Conservation (phyloP, 495 filamentous ascomycete species). For the Pseudoneurospora amorphoporcata region DNA sequence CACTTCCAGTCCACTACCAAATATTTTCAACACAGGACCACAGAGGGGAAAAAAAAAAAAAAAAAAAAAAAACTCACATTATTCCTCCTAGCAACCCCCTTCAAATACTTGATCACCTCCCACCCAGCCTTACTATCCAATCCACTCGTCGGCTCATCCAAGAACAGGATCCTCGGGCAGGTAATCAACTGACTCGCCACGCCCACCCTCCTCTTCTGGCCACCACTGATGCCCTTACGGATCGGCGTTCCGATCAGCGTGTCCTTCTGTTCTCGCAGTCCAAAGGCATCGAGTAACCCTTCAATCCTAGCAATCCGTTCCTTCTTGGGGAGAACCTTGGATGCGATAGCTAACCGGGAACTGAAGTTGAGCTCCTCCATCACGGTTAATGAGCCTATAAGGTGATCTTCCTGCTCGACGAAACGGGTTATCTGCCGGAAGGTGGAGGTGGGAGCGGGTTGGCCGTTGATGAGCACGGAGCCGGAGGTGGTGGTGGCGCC, state of each 20-base stretch:
- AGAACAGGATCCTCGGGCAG: slow-evolving; percentile 63
- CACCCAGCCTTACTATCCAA: slow-evolving; percentile 71
- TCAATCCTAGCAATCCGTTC: slow-evolving; percentile 75
- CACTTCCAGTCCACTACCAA: slow-evolving; percentile 19
- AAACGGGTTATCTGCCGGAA: slow-evolving; percentile 52
- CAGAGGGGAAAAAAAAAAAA: slow-evolving; percentile 41
- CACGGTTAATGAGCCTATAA: slow-evolving; percentile 70
- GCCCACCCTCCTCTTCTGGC: slow-evolving; percentile 69
- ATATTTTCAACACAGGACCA: not conserved
- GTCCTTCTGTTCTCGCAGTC: slow-evolving; percentile 57
- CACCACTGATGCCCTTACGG: slow-evolving; percentile 67
- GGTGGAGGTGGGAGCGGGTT: slow-evolving; percentile 18
- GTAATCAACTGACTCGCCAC: slow-evolving; percentile 74
- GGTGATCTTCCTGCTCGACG: slow-evolving; percentile 78
- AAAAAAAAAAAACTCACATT: slow-evolving; percentile 53
- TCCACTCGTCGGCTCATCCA: slow-evolving; percentile 76
- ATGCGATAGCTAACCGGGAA: slow-evolving; percentile 56
- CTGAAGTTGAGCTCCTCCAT: slow-evolving; percentile 68
- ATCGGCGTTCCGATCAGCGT: slow-evolving; percentile 69
- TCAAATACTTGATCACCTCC: slow-evolving; percentile 72
- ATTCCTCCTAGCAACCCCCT: slow-evolving; percentile 53
- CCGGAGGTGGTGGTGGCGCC: slow-evolving; percentile 15
- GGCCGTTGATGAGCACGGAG: slow-evolving; percentile 48
- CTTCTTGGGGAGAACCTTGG: slow-evolving; percentile 14
- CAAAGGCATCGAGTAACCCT: slow-evolving; percentile 73